These are phyloP conservation scores for Corinectria fuckeliana DNA, from an alignment of 2,329 filamentous ascomycete genomes.

Conservation along the genomic window DNA sequence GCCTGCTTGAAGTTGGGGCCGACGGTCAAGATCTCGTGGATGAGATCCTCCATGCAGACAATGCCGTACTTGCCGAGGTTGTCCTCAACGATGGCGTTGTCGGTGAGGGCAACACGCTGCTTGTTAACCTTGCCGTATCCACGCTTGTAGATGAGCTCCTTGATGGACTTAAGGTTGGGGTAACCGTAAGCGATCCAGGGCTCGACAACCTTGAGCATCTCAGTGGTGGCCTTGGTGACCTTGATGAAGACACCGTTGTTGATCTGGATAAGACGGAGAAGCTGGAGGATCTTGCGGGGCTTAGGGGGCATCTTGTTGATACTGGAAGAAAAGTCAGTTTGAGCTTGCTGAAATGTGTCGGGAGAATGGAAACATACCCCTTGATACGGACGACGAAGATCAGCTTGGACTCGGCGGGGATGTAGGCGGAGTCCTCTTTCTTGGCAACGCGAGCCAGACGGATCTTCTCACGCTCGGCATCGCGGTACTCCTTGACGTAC, in stretches of 20 bases:
- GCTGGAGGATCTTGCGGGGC: slow-evolving; percentile 99
- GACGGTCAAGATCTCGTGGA: slow-evolving; percentile 99
- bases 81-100: slow-evolving; percentile 98
- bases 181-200: slow-evolving; percentile 99
- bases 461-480: slow-evolving; percentile 97
- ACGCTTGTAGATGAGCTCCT: slow-evolving; percentile 99
- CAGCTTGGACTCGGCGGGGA: slow-evolving; percentile 93
- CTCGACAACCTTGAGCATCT: slow-evolving; percentile 99
- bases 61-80: slow-evolving; percentile 98
- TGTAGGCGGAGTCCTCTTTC: slow-evolving; percentile 91
- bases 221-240: slow-evolving; percentile 94
- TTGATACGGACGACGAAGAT: slow-evolving; percentile 99
- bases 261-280: slow-evolving; percentile 99
- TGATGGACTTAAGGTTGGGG: slow-evolving; percentile 98
- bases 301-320: slow-evolving; percentile 99
- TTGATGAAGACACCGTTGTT: slow-evolving; percentile 99
- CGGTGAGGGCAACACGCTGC: slow-evolving; percentile 94
- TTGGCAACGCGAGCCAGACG: slow-evolving; percentile 89
- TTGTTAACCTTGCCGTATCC: slow-evolving; percentile 99
- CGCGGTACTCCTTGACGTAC: slow-evolving; percentile 99
- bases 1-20: slow-evolving; percentile 99
- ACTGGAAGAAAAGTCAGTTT: slow-evolving; percentile 56
- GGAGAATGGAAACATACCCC: slow-evolving; percentile 63
- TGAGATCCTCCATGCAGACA: slow-evolving; percentile 98
- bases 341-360: too few species aligned